Evolutionary conservation across 1,139 yeast species (phyloP).

Genomic region (Geotrichum macrosporum): DNA sequence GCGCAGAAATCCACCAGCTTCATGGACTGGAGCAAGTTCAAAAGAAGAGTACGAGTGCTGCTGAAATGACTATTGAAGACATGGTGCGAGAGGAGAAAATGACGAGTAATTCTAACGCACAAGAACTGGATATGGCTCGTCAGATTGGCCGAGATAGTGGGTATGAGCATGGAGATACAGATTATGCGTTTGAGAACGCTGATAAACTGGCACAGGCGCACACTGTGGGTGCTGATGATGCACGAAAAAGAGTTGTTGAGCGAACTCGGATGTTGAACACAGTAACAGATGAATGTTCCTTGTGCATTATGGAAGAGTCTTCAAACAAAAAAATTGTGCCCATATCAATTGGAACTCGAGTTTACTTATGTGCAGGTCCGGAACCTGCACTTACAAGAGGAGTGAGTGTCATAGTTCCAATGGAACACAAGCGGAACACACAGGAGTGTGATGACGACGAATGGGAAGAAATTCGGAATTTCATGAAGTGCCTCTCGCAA

Average conservation of each 20-base stretch:
- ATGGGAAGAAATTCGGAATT: constrained; percentile 45
- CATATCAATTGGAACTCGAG: constrained; percentile 14
- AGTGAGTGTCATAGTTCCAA: constrained; percentile 43
- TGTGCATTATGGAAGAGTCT: constrained; percentile 34
- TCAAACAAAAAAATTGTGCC: constrained; percentile 8
- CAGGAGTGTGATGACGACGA: constrained; percentile 45
- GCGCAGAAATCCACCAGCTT: constrained; percentile 18
- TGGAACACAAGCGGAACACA: constrained; percentile 42
- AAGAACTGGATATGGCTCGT: constrained; percentile 31
- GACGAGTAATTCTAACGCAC: constrained; percentile 29
- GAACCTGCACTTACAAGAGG: constrained; percentile 40
- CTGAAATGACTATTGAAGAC: constrained; percentile 39
- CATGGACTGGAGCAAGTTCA: constrained; percentile 2
- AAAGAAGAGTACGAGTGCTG: constrained; percentile 23
- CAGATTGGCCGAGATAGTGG: constrained; percentile 40
- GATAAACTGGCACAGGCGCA: constrained; percentile 35
- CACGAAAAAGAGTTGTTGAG: constrained; percentile 33
- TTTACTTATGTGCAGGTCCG: constrained; percentile 30
- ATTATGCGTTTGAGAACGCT: constrained; percentile 45
- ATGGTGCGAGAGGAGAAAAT: constrained; percentile 41
- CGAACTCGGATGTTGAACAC: constrained; percentile 33
- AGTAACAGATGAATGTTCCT: constrained; percentile 39
- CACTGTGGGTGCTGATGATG: neutral
- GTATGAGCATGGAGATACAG: constrained; percentile 39
- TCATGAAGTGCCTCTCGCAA: constrained; percentile 42